Conservation (phyloP, 768 basidiomycete genomes). For the Stropharia rugosoannulata region DNA sequence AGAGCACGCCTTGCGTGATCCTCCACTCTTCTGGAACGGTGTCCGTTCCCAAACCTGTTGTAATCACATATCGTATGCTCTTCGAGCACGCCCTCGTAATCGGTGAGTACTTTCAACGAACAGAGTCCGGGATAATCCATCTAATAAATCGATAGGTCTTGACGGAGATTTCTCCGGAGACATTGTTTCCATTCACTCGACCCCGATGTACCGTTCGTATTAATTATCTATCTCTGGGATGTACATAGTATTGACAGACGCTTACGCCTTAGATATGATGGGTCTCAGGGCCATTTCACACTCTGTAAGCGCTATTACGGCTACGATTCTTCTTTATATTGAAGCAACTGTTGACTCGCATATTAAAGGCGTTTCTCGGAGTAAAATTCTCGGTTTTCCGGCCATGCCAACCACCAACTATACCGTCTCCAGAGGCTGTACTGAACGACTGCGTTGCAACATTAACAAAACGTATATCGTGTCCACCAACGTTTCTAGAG, state of each 20-base stretch:
- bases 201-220: constrained; percentile 4
- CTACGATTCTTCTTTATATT: not conserved
- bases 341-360: not conserved
- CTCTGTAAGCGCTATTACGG: not conserved
- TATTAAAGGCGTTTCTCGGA: not conserved
- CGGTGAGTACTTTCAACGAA: not conserved
- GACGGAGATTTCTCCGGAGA: not conserved
- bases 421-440: constrained; percentile 3
- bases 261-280: not conserved
- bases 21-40: constrained; percentile 5
- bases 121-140: not conserved
- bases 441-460: not conserved
- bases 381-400: constrained; percentile 1
- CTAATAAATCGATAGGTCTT: not conserved
- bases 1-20: constrained; percentile 5
- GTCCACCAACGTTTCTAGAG: constrained; percentile 6
- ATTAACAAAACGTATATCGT: not conserved
- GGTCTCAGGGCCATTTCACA: not conserved
- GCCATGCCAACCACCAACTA: not conserved
- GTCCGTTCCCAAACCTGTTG: constrained; percentile 4
- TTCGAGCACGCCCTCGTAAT: not conserved
- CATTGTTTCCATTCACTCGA: not conserved
- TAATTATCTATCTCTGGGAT: no score
- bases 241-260: no score
- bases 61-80: not conserved